phyloP scores from a whole-genome alignment of 345 rosid genomes.

The Carallia pectinifolia region DNA sequence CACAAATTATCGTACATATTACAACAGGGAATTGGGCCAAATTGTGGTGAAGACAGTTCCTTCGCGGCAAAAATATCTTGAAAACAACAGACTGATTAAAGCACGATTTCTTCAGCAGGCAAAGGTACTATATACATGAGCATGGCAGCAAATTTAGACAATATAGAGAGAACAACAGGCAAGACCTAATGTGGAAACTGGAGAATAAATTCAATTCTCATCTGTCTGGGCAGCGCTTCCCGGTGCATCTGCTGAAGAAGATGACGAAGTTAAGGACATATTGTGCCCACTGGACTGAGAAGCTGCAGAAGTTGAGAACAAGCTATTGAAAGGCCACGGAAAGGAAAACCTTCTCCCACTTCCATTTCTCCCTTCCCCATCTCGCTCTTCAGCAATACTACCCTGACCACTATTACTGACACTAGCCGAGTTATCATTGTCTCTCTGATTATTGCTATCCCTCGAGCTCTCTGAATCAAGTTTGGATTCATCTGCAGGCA shows the following conservation, averaged over 20 bases:
- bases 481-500: conserved; percentile 73
- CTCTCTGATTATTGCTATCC: conserved; percentile 29
- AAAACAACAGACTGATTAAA: conserved; percentile 5
- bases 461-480: conserved; percentile 43
- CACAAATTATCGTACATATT: background rate
- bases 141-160: conserved; percentile 23
- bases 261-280: conserved; percentile 28
- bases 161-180: conserved; percentile 8
- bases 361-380: conserved; percentile 50
- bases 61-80: conserved; percentile 6
- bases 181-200: conserved; percentile 5
- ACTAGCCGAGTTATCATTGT: conserved; percentile 16
- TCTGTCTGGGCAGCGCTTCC: conserved; percentile 40
- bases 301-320: conserved; percentile 57
- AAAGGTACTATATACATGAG: conserved; percentile 29
- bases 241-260: conserved; percentile 30
- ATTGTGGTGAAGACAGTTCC: background rate
- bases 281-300: conserved; percentile 48
- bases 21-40: too few species aligned
- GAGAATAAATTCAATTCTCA: conserved; percentile 34
- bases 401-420: background rate
- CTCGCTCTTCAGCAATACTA: conserved; percentile 38
- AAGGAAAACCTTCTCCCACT: conserved; percentile 66
- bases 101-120: conserved; percentile 11
- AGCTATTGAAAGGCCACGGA: conserved; percentile 81